Evolutionary conservation across 148 eudicot genomes (phyloP), one percentile per base, ranked within the genome.

Genomic region (Spergularia bocconei): DNA sequence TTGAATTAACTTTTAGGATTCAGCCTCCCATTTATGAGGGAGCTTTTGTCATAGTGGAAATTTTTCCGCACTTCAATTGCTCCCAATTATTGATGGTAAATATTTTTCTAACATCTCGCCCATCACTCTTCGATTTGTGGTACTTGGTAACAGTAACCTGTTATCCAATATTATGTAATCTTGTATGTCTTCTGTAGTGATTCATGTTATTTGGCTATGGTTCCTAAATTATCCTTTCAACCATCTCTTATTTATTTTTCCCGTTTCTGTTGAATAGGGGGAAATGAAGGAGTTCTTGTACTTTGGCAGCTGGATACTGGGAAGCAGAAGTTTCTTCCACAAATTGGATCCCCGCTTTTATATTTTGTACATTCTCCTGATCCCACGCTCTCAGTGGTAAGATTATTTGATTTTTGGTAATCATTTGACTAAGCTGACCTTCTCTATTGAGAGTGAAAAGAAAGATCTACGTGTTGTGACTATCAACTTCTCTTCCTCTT

Each of bases 241-340:
- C 25, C 36, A 29, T 29, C 36, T 29, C 36, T 53, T 50, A 44
- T 16, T 51, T 41, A 15, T 55, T 19, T 47, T 79, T 10, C 11
- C 61, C 11, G 85, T 75, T 79, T 21, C 33, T 44, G 29, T 11
- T 75, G 58, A 80, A 36, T 53, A 94, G 97, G 98, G 72, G 98
- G 98, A 83, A 82, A 83, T 70, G 98, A 94, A 88, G 98, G 97
- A 77, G 98, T 94, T 78, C 91, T 94, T 66, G 96, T 94, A 72
- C 87, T 92, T 29, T 94, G 98, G 98, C 98, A 91, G 80, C 88
- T 92, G 57, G 98, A 94, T 69, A 90, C 96, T 17, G 97, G 93
- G 79, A 94, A 90, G 84, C 85, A 82, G 82, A 94, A 86, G 72
- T 91, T 90, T 82, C 84, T 90, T 73, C 97, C 97, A 6, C 87